Base-by-base conservation (phyloP, 75 land plant species). In the Sequoiadendron giganteum region DNA sequence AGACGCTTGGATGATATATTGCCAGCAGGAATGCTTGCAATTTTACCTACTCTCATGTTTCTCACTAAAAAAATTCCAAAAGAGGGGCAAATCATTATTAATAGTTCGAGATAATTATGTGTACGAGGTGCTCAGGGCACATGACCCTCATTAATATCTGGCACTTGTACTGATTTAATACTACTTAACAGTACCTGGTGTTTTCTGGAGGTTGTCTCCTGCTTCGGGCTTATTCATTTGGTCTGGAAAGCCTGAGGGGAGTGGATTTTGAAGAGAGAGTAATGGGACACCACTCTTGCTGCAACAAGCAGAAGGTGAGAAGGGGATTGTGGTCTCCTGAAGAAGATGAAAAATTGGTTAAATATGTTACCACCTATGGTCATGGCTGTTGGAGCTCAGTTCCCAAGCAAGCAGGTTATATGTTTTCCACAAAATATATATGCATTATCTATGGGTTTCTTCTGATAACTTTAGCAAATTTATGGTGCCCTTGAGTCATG, bases 281-380 rank as follows among this genome's bases (percentile, higher is more conserved):
- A 43, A 86, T 86, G 89, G 88, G 89, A 21, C 89, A 86, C 32
- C 87, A 89, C 39, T 86, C 87, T 42, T 89, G 89, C 88, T 89
- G 89, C 83, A 79, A 79, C 88, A 89, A 89, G 43, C 88, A 89
- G 90, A 89, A 89, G 38, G 86, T 89, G 79, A 89, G 70, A 79
- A 89, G 88, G 85, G 88, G 90, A 10, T 86, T 90, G 7, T 90
- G 91, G 91, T 88, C 89, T 28, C 91, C 91, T 10, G 91, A 90
- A 49, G 91, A 90, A 88, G 91, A 90, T 52, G 91, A 90, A 36
- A 90, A 90, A 89, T 86, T 90, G 30, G 61, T 73, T 49, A 88
- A 79, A 75, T 88, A 88, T 58, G 86, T 89, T 14, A 58, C 65
- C 15, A 42, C 47, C 11, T 21, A 89, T 48, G 87, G 89, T 43